phyloP scores from a whole-genome alignment of 2,329 filamentous ascomycete species.

The Botrytis aclada region DNA sequence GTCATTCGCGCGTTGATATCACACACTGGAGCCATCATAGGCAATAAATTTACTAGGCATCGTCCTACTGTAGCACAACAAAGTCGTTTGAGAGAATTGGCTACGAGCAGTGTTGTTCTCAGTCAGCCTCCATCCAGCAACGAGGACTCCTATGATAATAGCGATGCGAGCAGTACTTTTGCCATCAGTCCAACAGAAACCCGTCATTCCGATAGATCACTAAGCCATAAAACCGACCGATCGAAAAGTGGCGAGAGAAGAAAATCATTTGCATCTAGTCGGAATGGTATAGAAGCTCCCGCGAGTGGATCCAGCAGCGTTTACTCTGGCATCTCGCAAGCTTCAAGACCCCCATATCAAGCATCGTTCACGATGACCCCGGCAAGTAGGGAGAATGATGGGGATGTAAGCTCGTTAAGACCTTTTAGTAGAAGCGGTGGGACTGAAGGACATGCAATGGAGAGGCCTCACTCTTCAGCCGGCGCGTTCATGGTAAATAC shows the following conservation, averaged over 20 bases:
- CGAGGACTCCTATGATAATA: slow-evolving; percentile 36
- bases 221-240: slow-evolving; percentile 20
- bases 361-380: slow-evolving; percentile 35
- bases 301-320: slow-evolving; percentile 34
- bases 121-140: slow-evolving; percentile 30
- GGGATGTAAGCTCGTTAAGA: slow-evolving; percentile 12
- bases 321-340: slow-evolving; percentile 27
- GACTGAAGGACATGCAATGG: slow-evolving; percentile 9
- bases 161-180: slow-evolving; percentile 34
- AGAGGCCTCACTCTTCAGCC: slow-evolving; percentile 2
- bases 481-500: not conserved
- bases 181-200: slow-evolving; percentile 30
- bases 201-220: slow-evolving; percentile 29
- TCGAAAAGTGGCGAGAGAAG: slow-evolving; percentile 31
- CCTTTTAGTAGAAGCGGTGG: slow-evolving; percentile 21
- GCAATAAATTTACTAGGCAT: slow-evolving; percentile 93
- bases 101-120: slow-evolving; percentile 54
- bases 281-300: slow-evolving; percentile 28
- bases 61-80: slow-evolving; percentile 77
- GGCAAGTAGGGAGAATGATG: slow-evolving; percentile 22
- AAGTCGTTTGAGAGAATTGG: slow-evolving; percentile 75
- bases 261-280: slow-evolving; percentile 34
- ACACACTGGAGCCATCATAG: slow-evolving; percentile 92
- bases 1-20: slow-evolving; percentile 92
- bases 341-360: slow-evolving; percentile 23